Conservation (phyloP, 148 eudicot species). For the Chenopodium berlandieri region DNA sequence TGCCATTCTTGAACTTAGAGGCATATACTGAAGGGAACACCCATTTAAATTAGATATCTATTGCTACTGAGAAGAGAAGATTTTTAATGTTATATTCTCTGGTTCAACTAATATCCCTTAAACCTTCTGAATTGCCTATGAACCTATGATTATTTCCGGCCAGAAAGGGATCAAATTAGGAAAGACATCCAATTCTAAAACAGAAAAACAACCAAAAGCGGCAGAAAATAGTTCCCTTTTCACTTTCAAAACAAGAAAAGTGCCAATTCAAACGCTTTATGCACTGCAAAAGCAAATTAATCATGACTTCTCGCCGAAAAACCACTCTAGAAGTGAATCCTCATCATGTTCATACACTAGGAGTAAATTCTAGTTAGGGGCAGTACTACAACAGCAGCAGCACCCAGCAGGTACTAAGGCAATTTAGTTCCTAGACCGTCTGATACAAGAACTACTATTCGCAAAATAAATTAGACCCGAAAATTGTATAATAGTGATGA, state of each 20-base stretch:
- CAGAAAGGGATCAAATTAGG: background rate
- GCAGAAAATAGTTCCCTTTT: background rate
- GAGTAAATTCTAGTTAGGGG: background rate
- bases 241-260: constrained; percentile 3
- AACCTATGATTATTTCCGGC: background rate
- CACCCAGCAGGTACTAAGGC: background rate
- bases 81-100: background rate
- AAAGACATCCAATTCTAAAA: background rate
- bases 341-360: constrained; percentile 15
- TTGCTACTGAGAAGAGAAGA: background rate
- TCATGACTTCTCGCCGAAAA: background rate
- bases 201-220: background rate
- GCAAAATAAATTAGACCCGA: background rate
- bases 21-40: background rate
- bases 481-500: background rate
- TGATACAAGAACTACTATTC: background rate
- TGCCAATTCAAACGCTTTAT: constrained; percentile 2
- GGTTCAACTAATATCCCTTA: background rate
- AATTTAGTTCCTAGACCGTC: background rate
- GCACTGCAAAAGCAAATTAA: constrained; percentile 14
- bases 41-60: background rate
- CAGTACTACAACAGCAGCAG: background rate
- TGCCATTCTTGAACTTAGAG: background rate
- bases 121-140: background rate
- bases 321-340: background rate